Percentiles rank a stretch among this genome's conserved stretches.
These are phyloP conservation scores for Penicillium argentinense DNA, from an alignment of 495 filamentous ascomycete species.

Conservation along the genomic window DNA sequence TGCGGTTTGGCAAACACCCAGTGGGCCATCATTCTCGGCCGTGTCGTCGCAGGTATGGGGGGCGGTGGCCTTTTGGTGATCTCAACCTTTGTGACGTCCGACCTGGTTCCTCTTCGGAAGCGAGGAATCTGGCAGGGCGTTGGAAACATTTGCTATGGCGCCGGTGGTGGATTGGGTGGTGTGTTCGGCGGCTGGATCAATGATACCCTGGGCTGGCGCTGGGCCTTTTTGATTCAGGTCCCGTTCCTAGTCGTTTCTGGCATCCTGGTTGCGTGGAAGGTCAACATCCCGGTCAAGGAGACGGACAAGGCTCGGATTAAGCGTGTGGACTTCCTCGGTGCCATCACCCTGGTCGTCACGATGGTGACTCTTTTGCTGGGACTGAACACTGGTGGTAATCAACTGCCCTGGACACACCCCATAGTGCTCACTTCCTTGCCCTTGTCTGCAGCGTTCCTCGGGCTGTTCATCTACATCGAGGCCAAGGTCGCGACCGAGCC, in stretches of 20 bases:
- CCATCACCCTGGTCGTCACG: slow-evolving; percentile 63
- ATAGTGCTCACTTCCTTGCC: slow-evolving; percentile 70
- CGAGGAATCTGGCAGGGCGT: slow-evolving; percentile 85
- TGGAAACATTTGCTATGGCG: slow-evolving; percentile 76
- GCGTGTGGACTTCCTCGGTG: slow-evolving; percentile 84
- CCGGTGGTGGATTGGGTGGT: slow-evolving; percentile 60
- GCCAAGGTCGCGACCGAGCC: slow-evolving; percentile 67
- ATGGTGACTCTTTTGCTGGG: slow-evolving; percentile 78
- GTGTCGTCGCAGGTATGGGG: slow-evolving; percentile 81
- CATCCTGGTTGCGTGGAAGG: slow-evolving; percentile 62
- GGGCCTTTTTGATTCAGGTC: slow-evolving; percentile 81
- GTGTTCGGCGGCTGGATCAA: slow-evolving; percentile 79
- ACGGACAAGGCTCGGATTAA: slow-evolving; percentile 55
- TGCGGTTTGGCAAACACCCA: slow-evolving; percentile 76
- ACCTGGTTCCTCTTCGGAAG: slow-evolving; percentile 78
- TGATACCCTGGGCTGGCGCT: slow-evolving; percentile 72
- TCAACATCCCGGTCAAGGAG: slow-evolving; percentile 74
- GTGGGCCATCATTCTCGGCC: slow-evolving; percentile 72
- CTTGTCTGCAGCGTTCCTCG: slow-evolving; percentile 56
- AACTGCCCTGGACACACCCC: slow-evolving; percentile 82
- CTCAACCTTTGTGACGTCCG: slow-evolving; percentile 75
- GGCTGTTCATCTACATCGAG: slow-evolving; percentile 65
- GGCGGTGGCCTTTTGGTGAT: slow-evolving; percentile 84
- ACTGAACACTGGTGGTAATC: slow-evolving; percentile 81
- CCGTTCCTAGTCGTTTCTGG: slow-evolving; percentile 63